Conservation (phyloP, 345 rosid species). For the Hevea brasiliensis region DNA sequence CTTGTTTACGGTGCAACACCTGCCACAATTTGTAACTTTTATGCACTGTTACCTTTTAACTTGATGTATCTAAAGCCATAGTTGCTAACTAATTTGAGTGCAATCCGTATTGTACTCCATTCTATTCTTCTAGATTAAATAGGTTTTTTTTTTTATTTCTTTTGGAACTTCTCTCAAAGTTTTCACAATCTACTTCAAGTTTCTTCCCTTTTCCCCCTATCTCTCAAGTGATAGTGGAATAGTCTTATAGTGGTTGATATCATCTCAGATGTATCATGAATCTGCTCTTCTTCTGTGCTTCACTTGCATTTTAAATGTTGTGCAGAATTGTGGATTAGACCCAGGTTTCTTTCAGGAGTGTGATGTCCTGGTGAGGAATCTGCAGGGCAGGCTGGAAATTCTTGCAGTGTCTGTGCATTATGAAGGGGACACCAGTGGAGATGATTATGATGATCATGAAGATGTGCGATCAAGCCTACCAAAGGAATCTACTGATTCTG, state of each 20-base stretch:
- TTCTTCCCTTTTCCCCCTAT: too few species aligned
- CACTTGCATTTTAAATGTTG: slow-evolving; percentile 5
- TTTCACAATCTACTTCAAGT: too few species aligned
- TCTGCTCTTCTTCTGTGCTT: not conserved
- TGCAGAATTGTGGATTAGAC: slow-evolving; percentile 79
- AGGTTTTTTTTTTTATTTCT: too few species aligned
- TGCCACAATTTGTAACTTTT: not conserved
- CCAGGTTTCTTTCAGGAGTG: slow-evolving; percentile 81
- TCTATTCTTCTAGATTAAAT: too few species aligned
- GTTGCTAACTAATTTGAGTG: too few species aligned
- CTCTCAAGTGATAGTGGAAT: not conserved
- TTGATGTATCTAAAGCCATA: too few species aligned
- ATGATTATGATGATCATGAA: slow-evolving; percentile 70
- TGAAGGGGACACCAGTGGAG: slow-evolving; percentile 82
- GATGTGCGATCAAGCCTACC: slow-evolving; percentile 41
- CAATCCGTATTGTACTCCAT: too few species aligned
- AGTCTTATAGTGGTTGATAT: not conserved
- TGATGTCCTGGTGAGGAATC: slow-evolving; percentile 67
- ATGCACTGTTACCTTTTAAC: too few species aligned
- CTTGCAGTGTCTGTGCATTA: slow-evolving; percentile 85
- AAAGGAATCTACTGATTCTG: slow-evolving; percentile 36
- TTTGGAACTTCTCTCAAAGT: too few species aligned
- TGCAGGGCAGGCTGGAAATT: slow-evolving; percentile 86
- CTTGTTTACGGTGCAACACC: not conserved
- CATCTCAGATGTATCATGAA: not conserved